Evolutionary conservation across 257 asterid species (phyloP).

Genomic region (Primulina eburnea): DNA sequence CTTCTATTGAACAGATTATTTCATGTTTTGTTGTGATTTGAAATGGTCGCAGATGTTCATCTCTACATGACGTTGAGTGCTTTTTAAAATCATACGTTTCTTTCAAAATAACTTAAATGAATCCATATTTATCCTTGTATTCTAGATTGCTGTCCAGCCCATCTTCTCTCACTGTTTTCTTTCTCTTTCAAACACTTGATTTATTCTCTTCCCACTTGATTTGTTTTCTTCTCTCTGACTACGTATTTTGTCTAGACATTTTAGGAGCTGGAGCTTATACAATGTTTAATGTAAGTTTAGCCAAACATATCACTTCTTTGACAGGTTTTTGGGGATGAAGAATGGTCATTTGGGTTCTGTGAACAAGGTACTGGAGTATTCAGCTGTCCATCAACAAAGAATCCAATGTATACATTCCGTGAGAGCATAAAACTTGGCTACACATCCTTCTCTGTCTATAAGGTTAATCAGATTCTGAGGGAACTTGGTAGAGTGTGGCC

Average conservation of each 20-base stretch:
- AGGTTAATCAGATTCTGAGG: conserved; percentile 86
- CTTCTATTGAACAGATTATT: background rate
- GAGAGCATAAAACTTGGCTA: conserved; percentile 59
- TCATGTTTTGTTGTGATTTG: background rate
- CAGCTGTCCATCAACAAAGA: conserved; percentile 79
- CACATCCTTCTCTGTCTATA: conserved; percentile 56
- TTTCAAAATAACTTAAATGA: no score
- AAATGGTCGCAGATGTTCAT: background rate
- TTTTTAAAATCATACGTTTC: no score
- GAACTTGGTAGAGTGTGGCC: conserved; percentile 99
- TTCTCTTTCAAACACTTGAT: no score
- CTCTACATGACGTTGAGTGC: no score
- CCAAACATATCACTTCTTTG: conserved; percentile 6
- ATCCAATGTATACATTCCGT: conserved; percentile 70
- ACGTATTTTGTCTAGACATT: no score
- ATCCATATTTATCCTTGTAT: no score
- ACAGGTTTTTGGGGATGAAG: conserved; percentile 72
- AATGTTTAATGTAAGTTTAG: no score
- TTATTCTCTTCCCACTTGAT: no score
- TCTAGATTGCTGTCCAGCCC: no score
- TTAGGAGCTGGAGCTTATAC: no score
- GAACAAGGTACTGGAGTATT: conserved; percentile 96
- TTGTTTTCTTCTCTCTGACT: no score
- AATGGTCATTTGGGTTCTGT: conserved; percentile 98
- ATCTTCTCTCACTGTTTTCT: no score